These are phyloP conservation scores for Orbilia blumenaviensis DNA, from an alignment of 2,329 filamentous ascomycete genomes.

Conservation along the genomic window DNA sequence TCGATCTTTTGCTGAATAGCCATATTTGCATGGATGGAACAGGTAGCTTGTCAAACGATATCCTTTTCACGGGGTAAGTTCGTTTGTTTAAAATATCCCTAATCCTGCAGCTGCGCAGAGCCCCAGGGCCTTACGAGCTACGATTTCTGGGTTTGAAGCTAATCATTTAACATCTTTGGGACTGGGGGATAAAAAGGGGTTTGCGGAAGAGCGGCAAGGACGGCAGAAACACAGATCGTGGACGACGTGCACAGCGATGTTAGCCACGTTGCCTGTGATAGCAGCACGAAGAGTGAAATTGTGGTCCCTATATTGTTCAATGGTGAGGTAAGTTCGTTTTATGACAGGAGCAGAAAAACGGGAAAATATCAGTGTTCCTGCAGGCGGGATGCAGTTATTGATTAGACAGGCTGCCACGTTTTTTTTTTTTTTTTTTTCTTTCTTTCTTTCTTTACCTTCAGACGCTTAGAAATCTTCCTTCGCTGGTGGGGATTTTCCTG, in stretches of 20 bases:
- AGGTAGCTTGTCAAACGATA: slow-evolving; percentile 78
- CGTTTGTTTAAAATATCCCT: slow-evolving; percentile 26
- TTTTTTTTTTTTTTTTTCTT: background rate
- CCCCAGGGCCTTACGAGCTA: no score
- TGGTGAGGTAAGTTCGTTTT: slow-evolving; percentile 62
- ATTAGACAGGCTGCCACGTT: slow-evolving; percentile 54
- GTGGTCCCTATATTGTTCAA: slow-evolving; percentile 75
- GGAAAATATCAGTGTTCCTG: slow-evolving; percentile 53
- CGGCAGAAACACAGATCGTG: slow-evolving; percentile 71
- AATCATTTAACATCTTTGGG: slow-evolving; percentile 18
- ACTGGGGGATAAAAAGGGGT: slow-evolving; percentile 69
- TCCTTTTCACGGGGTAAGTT: slow-evolving; percentile 63
- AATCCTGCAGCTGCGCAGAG: no score
- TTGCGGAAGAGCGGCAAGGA: slow-evolving; percentile 75
- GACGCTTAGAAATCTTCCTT: slow-evolving; percentile 32
- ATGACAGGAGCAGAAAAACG: slow-evolving; percentile 17
- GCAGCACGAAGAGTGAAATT: slow-evolving; percentile 78
- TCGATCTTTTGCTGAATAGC: background rate
- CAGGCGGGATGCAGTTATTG: slow-evolving; percentile 56
- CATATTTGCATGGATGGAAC: background rate
- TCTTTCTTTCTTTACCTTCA: background rate
- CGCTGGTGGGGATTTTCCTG: slow-evolving; percentile 1
- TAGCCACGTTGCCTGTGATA: slow-evolving; percentile 84
- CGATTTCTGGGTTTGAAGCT: slow-evolving; percentile 2
- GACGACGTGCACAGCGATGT: slow-evolving; percentile 77